phyloP scores from a whole-genome alignment of 306 rosid species.

The Hippophae tibetana region DNA sequence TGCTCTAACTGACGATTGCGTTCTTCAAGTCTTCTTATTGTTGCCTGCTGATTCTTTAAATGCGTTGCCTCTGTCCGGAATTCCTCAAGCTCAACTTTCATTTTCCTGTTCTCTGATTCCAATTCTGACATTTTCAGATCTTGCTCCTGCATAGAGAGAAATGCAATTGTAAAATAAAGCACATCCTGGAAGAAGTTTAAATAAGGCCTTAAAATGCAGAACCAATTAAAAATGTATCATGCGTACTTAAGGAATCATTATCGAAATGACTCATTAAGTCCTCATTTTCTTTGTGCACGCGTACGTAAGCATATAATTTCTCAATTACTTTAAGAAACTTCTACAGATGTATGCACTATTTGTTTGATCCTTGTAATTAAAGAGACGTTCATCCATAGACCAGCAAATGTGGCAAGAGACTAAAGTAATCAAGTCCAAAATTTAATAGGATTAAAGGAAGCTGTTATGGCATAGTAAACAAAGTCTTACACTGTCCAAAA shows the following conservation, averaged over 20 bases:
- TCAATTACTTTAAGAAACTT: neutral
- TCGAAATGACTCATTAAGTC: neutral
- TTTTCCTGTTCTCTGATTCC: conserved; percentile 90
- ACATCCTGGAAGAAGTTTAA: conserved; percentile 6
- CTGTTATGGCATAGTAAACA: neutral
- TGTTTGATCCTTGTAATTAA: neutral
- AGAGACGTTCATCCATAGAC: neutral
- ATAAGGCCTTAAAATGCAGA: conserved; percentile 8
- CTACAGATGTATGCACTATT: no score
- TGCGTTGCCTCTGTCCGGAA: conserved; percentile 95
- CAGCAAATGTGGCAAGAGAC: neutral
- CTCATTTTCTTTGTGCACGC: neutral
- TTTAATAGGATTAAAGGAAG: no score
- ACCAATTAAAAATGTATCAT: neutral
- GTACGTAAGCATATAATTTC: neutral
- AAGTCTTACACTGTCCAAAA: conserved; percentile 22
- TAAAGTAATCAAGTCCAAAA: no score
- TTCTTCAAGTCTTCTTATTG: conserved; percentile 94
- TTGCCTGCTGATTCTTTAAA: conserved; percentile 97
- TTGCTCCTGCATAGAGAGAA: conserved; percentile 61
- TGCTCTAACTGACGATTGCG: conserved; percentile 91
- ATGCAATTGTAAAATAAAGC: neutral
- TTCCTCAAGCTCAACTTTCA: conserved; percentile 99
- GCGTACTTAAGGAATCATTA: neutral
- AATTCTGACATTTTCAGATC: conserved; percentile 74